Base-by-base conservation (phyloP, 2,329 filamentous ascomycete genomes). In the Nigrograna mackinnonii region DNA sequence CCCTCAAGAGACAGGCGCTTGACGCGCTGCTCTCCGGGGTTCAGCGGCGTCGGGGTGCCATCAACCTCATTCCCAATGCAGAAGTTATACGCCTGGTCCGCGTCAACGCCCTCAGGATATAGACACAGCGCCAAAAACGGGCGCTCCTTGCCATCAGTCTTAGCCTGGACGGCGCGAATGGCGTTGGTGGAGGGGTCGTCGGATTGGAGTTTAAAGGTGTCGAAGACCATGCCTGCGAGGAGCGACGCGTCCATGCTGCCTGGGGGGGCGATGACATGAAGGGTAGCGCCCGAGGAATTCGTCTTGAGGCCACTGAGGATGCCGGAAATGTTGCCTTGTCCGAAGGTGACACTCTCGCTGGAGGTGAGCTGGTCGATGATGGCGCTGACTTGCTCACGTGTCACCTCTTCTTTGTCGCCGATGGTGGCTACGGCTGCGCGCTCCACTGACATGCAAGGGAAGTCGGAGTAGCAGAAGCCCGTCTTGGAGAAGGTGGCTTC, bases 201-300 rank as follows among this genome's bases (percentile, higher is more conserved):
- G 14, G 11, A 36, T 22, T 36, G 19, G 34, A 36, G 34, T 17
- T 36, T 36, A 16, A 19, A 36, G 11, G 22, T 36, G 19, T 36
- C 34, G 19, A 36, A 36, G 6, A 36, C 34, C 34, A 36, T 36
- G 6, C 34, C 34, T 11, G 19, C 16, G 9, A 36, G 19, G 16
- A 36, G 24, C 9, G 9, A 9, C 24, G 24, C 9, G 24, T 28
- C 24, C 24, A 28, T n/a, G 24, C 9, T 28, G 24, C 24, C 24
- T n/a, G 9, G 9, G n/a, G 24, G 24, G 24, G 24, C 24, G n/a
- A 28, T 28, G 24, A 28, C 24, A 9, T 28, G 24, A 9, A 28
- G 24, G 9, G 24, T 28, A 28, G 24, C 24, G 9, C 24, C 24
- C n/a, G n/a, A n/a, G 24, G 9, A 9, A 9, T 28, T 9, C n/a